These are phyloP conservation scores for Hypomontagnella submonticulosa DNA, from an alignment of 495 filamentous ascomycete species.

Conservation along the genomic window DNA sequence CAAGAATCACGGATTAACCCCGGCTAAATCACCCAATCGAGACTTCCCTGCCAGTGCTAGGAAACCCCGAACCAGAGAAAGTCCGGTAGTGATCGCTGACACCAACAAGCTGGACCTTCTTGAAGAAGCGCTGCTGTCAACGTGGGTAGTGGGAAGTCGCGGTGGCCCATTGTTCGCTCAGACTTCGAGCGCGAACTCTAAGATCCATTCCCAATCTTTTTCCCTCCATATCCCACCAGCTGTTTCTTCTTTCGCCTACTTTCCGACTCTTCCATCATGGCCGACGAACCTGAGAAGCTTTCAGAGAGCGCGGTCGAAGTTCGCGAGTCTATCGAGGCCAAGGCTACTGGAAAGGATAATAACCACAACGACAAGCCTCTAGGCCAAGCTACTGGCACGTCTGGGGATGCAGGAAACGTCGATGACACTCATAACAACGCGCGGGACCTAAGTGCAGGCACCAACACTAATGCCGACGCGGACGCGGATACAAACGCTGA, in stretches of 20 bases:
- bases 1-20: too few species aligned
- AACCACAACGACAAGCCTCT: background rate
- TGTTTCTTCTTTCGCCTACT: background rate
- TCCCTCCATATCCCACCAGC: background rate
- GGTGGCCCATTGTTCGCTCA: conserved; percentile 22
- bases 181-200: background rate
- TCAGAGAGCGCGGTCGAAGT: conserved; percentile 52
- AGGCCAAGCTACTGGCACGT: background rate
- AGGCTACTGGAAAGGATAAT: conserved; percentile 47
- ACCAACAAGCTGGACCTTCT: conserved; percentile 23
- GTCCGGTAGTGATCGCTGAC: too few species aligned
- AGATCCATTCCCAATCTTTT: conserved; percentile 6
- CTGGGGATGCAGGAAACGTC: background rate
- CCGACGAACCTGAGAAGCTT: conserved; percentile 34
- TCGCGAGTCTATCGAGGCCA: conserved; percentile 61
- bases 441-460: background rate
- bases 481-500: conserved; percentile 36
- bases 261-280: conserved; percentile 26
- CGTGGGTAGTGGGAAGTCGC: conserved; percentile 4
- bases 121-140: conserved; percentile 1
- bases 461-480: conserved; percentile 18
- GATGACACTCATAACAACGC: conserved; percentile 18
- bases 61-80: too few species aligned
- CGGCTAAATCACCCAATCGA: too few species aligned
- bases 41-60: too few species aligned